Percentiles rank a stretch among this genome's conserved stretches.
phyloP scores from a whole-genome alignment of 2,329 filamentous ascomycete species.

The Curvularia eragrostidis region DNA sequence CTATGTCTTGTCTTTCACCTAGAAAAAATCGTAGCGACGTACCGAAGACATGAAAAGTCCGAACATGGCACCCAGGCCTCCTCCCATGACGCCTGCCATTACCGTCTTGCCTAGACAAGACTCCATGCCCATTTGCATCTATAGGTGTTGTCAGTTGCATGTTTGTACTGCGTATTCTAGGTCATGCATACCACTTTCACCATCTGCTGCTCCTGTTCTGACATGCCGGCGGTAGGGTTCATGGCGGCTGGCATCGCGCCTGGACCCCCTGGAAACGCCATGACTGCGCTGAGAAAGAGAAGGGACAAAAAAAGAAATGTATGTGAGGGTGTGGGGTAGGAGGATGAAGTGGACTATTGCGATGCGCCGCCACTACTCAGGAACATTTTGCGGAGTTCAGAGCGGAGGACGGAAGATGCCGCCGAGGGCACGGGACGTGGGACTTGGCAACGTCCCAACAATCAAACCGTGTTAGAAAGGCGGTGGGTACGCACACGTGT shows the following conservation, averaged over 20 bases:
- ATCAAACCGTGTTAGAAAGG: neutral
- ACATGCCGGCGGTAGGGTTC: slow-evolving; percentile 49
- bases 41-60: slow-evolving; percentile 98
- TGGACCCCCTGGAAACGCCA: slow-evolving; percentile 43
- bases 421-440: neutral
- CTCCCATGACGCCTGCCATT: slow-evolving; percentile 91
- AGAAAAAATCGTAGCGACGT: slow-evolving; percentile 51
- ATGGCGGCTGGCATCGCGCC: slow-evolving; percentile 34
- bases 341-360: slow-evolving; percentile 6
- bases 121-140: slow-evolving; percentile 89
- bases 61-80: slow-evolving; percentile 90
- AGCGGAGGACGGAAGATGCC: slow-evolving; percentile 43
- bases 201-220: slow-evolving; percentile 57
- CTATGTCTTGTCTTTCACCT: neutral
- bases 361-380: slow-evolving; percentile 18
- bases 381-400: slow-evolving; percentile 45
- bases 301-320: neutral
- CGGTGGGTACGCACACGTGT: neutral
- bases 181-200: slow-evolving; percentile 52
- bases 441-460: slow-evolving; percentile 25
- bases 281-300: slow-evolving; percentile 13
- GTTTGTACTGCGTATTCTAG: neutral
- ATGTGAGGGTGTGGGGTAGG: neutral
- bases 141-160: neutral
- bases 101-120: slow-evolving; percentile 88